These are phyloP conservation scores for Diophrys sp. DNA, from an alignment of 73 alveolate genomes.

Conservation along the genomic window DNA sequence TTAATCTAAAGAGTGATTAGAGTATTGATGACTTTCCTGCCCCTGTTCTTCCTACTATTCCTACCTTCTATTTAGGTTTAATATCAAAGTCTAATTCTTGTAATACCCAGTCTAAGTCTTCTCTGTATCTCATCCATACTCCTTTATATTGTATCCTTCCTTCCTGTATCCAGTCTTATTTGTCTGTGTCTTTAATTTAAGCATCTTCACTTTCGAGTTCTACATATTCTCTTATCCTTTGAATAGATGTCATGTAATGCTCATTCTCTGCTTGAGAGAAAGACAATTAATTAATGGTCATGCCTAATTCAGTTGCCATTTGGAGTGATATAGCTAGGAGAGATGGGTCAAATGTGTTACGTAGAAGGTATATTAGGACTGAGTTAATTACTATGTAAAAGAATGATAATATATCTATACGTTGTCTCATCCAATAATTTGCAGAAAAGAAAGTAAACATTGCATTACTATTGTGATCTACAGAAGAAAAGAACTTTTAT, in stretches of 20 bases:
- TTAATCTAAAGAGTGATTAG: constrained; percentile 44
- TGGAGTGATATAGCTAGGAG: constrained; percentile 9
- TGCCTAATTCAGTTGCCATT: not conserved
- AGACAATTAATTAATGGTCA: not conserved
- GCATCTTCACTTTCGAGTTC: constrained; percentile 19
- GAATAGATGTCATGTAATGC: not conserved
- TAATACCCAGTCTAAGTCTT: constrained; percentile 67
- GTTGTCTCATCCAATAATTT: constrained; percentile 6
- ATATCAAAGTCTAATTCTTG: constrained; percentile 62
- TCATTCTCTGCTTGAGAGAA: constrained; percentile 11
- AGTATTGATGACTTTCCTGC: constrained; percentile 52
- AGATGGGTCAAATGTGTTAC: not conserved
- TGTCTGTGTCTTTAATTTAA: not conserved
- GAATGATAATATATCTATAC: constrained; percentile 3
- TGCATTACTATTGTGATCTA: constrained; percentile 1
- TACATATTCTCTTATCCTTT: not conserved
- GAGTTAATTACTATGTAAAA: not conserved
- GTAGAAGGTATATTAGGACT: not conserved
- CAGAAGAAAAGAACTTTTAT: not conserved
- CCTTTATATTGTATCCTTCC: constrained; percentile 70
- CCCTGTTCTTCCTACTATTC: constrained; percentile 68
- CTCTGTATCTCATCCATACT: constrained; percentile 76
- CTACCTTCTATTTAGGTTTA: constrained; percentile 66
- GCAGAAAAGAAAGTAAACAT: constrained; percentile 11
- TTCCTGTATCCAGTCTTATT: constrained; percentile 44